A percentile compares a stretch with the other conserved stretches of the same genome.
Conservation (phyloP, 2,329 filamentous ascomycete species). For the Fusarium sp. region DNA sequence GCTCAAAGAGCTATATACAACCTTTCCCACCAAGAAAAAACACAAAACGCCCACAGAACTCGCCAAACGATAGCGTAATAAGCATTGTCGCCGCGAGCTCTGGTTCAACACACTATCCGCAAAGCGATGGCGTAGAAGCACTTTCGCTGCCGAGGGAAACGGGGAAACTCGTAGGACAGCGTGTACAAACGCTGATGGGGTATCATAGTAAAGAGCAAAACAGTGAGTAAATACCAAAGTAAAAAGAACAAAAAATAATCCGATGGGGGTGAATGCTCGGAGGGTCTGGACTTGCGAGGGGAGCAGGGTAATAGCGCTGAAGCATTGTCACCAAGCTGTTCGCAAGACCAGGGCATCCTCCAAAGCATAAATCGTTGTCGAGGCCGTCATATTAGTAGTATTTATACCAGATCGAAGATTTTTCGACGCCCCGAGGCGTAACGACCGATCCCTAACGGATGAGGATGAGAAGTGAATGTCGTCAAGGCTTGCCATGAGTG, state of each 20-base stretch:
- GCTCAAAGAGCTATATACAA: neutral
- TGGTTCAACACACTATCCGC: conserved; percentile 62
- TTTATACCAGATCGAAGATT: neutral
- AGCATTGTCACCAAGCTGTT: conserved; percentile 58
- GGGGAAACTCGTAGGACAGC: conserved; percentile 53
- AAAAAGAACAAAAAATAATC: conserved; percentile 23
- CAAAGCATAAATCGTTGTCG: conserved; percentile 56
- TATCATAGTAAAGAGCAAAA: conserved; percentile 50
- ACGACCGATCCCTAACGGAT: neutral
- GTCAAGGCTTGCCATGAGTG: conserved; percentile 4
- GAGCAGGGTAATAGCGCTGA: conserved; percentile 57
- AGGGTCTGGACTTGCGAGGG: neutral
- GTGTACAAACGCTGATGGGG: conserved; percentile 57
- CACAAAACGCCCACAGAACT: conserved; percentile 58
- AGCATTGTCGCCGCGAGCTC: conserved; percentile 62
- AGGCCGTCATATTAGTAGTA: conserved; percentile 32
- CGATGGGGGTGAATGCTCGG: neutral
- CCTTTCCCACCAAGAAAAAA: conserved; percentile 10
- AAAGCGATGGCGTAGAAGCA: conserved; percentile 64
- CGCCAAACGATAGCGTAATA: conserved; percentile 60
- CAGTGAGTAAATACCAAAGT: conserved; percentile 29
- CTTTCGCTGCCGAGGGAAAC: conserved; percentile 61
- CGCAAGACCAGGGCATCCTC: conserved; percentile 16
- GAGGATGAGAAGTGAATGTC: conserved; percentile 26
- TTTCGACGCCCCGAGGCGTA: neutral